Evolutionary conservation across 202 grass and related monocot genomes (phyloP).

Genomic region (Dendrocalamus latiflorus): DNA sequence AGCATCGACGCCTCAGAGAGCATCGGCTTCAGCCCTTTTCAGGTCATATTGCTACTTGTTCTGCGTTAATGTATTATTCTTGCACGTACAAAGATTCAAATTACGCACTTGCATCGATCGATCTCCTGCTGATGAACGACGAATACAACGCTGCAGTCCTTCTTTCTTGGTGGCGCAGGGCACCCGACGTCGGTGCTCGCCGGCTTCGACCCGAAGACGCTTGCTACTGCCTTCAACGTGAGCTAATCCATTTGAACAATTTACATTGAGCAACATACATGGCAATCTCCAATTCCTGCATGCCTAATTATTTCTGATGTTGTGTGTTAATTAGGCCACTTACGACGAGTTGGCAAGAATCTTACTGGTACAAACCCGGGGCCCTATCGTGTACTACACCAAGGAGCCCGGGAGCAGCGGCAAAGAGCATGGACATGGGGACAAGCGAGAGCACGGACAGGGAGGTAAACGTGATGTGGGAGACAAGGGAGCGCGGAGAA

Average conservation of each 20-base stretch:
- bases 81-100: neutral
- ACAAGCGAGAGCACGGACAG: neutral
- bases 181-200: constrained; percentile 42
- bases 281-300: neutral
- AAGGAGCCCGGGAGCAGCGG: constrained; percentile 5
- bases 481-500: neutral
- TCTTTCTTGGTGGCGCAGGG: constrained; percentile 55
- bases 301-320: neutral
- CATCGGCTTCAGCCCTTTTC: constrained; percentile 56
- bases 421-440: neutral
- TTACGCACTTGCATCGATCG: no score
- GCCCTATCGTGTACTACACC: constrained; percentile 50
- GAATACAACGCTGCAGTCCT: constrained; percentile 37
- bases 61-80: neutral
- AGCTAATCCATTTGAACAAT: constrained; percentile 5
- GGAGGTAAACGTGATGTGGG: neutral
- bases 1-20: constrained; percentile 81
- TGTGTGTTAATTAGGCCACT: constrained; percentile 34
- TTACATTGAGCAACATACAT: neutral
- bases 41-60: constrained; percentile 24
- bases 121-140: no score
- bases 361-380: constrained; percentile 15
- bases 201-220: constrained; percentile 56
- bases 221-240: constrained; percentile 69
- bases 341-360: constrained; percentile 37